Base-by-base conservation (phyloP, 139 green algal genomes). In the Diplosphaera chodatii region DNA sequence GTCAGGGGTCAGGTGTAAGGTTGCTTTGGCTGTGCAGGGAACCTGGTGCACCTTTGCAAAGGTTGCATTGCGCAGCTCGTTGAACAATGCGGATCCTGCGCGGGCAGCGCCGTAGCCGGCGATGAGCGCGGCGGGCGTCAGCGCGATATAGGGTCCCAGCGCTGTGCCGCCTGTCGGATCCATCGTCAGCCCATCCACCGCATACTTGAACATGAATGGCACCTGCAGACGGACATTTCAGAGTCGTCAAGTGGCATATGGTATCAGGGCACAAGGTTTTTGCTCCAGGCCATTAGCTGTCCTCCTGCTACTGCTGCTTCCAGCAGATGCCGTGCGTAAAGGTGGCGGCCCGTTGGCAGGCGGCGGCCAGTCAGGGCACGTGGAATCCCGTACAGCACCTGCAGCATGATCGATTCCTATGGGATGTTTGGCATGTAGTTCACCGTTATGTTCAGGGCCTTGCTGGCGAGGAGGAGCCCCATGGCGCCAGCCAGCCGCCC, bases 191-290 rank as follows among this genome's bases (percentile, higher is more conserved):
- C 79, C 74, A 80, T 97, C 93, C 1, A 97, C 77, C 1, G 91
- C 90, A 67, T 94, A 84, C 83, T 99, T 99, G 81, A 98, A 94
- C 32, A 96, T 72, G 56, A 99, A 95, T 2, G 95, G 95, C 32
- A 96, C 89, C 84, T 93, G 79, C 67, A 83, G 20, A n/a, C n/a
- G n/a, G n/a, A n/a, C n/a, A n/a, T n/a, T n/a, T n/a, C n/a, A n/a
- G n/a, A n/a, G n/a, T n/a, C n/a, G n/a, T n/a, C n/a, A n/a, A n/a
- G n/a, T n/a, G n/a, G n/a, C n/a, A n/a, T n/a, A n/a, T n/a, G n/a
- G n/a, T n/a, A n/a, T n/a, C n/a, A n/a, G n/a, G n/a, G n/a, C n/a
- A n/a, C n/a, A n/a, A n/a, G n/a, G n/a, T n/a, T n/a, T n/a, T n/a
- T n/a, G n/a, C n/a, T n/a, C n/a, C n/a, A n/a, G n/a, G n/a, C n/a